Percentiles rank a stretch among this genome's conserved stretches.
Evolutionary conservation across 2,329 filamentous ascomycete genomes (phyloP).

Genomic region (Penicillium janthinellum): DNA sequence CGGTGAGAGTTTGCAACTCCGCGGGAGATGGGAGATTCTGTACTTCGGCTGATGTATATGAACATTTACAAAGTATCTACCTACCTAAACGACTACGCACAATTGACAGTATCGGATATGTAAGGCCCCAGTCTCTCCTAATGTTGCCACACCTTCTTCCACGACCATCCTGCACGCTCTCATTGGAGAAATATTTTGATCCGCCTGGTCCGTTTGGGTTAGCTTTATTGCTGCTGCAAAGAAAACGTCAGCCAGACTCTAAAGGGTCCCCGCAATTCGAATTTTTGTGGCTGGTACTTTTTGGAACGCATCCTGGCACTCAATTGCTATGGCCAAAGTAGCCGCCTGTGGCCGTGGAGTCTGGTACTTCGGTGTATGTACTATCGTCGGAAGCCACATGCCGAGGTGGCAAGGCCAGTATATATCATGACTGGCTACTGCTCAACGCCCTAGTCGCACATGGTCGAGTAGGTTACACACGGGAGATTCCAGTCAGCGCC

Average conservation of each 20-base stretch:
- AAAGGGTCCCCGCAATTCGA: neutral
- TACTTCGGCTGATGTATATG: too few species aligned
- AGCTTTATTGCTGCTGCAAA: neutral
- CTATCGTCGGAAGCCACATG: conserved; percentile 2
- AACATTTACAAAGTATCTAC: too few species aligned
- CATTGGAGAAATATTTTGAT: conserved; percentile 6
- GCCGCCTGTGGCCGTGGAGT: conserved; percentile 4
- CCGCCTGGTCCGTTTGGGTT: conserved; percentile 13
- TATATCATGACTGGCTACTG: conserved; percentile 12
- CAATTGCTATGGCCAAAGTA: neutral
- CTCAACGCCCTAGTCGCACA: neutral
- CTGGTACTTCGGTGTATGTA: neutral
- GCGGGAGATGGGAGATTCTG: neutral
- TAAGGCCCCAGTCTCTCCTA: conserved; percentile 4
- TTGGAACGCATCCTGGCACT: too few species aligned
- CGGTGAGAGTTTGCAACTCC: neutral
- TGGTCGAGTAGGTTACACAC: neutral
- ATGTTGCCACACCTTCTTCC: conserved; percentile 20
- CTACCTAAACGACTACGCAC: neutral
- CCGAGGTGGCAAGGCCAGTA: conserved; percentile 11
- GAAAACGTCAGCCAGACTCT: neutral
- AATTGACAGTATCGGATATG: neutral
- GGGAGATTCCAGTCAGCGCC: neutral
- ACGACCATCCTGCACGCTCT: neutral
- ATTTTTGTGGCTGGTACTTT: neutral